Percentiles rank a stretch among this genome's conserved stretches.
These are phyloP conservation scores for Stellera chamaejasme DNA, from an alignment of 345 rosid genomes.

Conservation along the genomic window DNA sequence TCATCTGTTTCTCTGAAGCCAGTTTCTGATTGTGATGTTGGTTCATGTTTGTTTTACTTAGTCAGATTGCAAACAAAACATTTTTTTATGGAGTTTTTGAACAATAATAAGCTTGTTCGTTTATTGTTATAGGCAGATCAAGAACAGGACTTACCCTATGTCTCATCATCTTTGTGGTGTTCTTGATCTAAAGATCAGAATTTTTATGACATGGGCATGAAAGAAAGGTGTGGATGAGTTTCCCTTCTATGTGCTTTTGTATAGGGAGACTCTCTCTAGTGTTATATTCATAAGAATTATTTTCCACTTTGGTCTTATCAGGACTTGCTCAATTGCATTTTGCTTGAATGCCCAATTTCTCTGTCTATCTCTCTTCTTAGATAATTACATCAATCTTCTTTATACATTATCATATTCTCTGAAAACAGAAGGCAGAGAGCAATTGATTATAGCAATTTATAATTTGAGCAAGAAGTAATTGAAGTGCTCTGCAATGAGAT, in stretches of 20 bases:
- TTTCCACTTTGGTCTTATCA: too few relatives aligned
- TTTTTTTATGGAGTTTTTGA: background rate
- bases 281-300: too few relatives aligned
- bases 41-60: background rate
- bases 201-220: conserved; percentile 73
- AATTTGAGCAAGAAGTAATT: too few relatives aligned
- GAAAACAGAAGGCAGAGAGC: too few relatives aligned
- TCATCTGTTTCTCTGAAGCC: background rate
- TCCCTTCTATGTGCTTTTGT: conserved; percentile 76
- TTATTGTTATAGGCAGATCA: conserved; percentile 53
- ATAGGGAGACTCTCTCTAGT: conserved; percentile 69
- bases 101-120: background rate
- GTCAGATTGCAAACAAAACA: background rate
- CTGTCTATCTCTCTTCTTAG: too few relatives aligned
- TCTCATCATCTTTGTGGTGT: conserved; percentile 70
- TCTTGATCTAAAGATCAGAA: conserved; percentile 70
- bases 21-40: too few relatives aligned
- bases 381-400: too few relatives aligned
- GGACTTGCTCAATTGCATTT: too few relatives aligned
- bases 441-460: too few relatives aligned
- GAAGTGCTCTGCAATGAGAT: too few relatives aligned
- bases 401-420: too few relatives aligned
- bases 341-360: too few relatives aligned
- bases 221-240: conserved; percentile 76
- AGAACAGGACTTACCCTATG: conserved; percentile 68